Evolutionary conservation across 2,329 filamentous ascomycete species (phyloP).

Genomic region (Colletotrichum sp.): DNA sequence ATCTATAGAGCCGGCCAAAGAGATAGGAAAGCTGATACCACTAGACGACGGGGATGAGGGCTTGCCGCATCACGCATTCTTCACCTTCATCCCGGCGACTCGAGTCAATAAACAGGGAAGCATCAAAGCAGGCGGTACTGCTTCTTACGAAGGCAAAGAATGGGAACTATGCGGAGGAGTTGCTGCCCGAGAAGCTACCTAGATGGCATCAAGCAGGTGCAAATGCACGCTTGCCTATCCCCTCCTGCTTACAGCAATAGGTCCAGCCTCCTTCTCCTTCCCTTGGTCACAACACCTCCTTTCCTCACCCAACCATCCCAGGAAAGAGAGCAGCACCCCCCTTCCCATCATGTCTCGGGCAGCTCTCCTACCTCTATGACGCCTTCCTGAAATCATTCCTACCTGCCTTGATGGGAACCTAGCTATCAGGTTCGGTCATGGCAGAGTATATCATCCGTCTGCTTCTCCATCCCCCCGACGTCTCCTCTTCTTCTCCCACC

Average conservation of each 20-base stretch:
- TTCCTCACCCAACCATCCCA: not conserved
- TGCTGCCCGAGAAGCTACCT: rapidly evolving
- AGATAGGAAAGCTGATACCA: not conserved
- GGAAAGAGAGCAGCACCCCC: not conserved
- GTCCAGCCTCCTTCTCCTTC: not conserved
- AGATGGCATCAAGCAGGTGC: not conserved
- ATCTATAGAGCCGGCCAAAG: not conserved
- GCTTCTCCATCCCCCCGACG: not conserved
- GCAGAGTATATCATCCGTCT: not conserved
- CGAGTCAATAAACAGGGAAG: not conserved
- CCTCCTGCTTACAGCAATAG: not conserved
- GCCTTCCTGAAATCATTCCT: not conserved
- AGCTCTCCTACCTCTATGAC: rapidly evolving
- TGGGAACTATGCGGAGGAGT: not conserved
- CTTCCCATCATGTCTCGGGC: not conserved
- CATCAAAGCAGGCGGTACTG: not conserved
- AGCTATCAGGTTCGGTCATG: not conserved
- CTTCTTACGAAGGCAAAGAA: not conserved
- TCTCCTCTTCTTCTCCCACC: not conserved
- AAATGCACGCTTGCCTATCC: not conserved
- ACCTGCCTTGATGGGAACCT: not conserved
- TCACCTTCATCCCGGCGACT: not conserved
- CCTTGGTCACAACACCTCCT: not conserved
- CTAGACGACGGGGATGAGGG: not conserved
- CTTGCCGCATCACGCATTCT: not conserved